Evolutionary conservation across 148 eudicot species (phyloP).

Genomic region (Beta vulgaris): DNA sequence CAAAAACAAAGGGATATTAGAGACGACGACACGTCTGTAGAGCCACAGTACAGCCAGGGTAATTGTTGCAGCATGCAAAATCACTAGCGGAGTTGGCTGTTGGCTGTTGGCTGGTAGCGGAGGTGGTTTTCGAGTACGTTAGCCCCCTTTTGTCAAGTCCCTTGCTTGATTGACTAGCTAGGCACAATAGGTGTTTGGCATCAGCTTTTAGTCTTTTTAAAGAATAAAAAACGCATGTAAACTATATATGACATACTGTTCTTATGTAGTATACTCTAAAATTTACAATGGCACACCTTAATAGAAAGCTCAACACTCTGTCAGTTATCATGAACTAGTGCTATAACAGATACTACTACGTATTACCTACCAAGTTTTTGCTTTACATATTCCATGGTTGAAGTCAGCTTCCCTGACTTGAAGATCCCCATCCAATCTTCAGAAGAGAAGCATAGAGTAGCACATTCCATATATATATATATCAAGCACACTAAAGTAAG

Average conservation of each 20-base stretch:
- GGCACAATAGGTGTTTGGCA: neutral
- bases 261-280: too few species aligned
- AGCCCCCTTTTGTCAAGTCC: too few species aligned
- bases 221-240: neutral
- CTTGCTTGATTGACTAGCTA: too few species aligned
- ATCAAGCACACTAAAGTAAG: slow-evolving; percentile 89
- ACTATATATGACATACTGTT: too few species aligned
- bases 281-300: neutral
- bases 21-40: too few species aligned
- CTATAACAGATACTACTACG: too few species aligned
- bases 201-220: neutral
- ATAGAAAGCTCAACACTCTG: neutral
- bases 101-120: too few species aligned
- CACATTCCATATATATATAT: slow-evolving; percentile 91
- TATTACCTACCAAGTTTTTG: neutral
- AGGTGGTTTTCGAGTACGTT: too few species aligned
- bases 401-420: slow-evolving; percentile 4
- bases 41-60: too few species aligned
- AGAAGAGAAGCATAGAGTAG: slow-evolving; percentile 66
- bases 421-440: slow-evolving; percentile 43
- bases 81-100: too few species aligned
- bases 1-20: too few species aligned
- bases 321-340: neutral
- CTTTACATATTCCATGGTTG: slow-evolving; percentile 19
- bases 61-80: too few species aligned